Percentiles rank a stretch among this genome's conserved stretches.
These are phyloP conservation scores for Leishmania turanica DNA, from an alignment of 208 protist species.

Conservation along the genomic window DNA sequence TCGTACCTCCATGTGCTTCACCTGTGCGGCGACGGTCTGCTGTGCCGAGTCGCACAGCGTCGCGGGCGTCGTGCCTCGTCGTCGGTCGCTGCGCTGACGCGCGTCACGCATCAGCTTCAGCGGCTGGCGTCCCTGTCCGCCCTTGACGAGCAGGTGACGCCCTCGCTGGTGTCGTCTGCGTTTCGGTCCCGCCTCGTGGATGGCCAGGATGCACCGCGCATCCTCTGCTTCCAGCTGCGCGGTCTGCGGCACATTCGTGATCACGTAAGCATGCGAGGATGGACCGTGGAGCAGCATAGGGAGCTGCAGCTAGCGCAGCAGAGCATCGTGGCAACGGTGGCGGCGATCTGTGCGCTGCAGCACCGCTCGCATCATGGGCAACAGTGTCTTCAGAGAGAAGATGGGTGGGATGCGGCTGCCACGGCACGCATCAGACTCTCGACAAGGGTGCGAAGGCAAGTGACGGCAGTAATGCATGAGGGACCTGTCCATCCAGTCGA, in stretches of 20 bases:
- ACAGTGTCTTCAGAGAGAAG: background rate
- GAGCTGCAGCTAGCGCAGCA: constrained; percentile 4
- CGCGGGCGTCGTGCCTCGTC: constrained; percentile 17
- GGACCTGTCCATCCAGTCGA: constrained; percentile 3
- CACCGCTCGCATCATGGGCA: background rate
- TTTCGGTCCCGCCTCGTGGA: background rate
- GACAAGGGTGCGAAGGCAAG: background rate
- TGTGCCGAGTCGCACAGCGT: constrained; percentile 12
- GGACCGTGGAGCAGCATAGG: constrained; percentile 26
- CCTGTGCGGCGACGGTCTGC: constrained; percentile 16
- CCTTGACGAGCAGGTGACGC: background rate
- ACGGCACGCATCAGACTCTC: background rate
- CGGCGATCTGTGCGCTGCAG: constrained; percentile 1
- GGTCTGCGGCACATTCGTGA: constrained; percentile 7
- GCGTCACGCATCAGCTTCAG: constrained; percentile 8
- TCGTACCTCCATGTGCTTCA: constrained; percentile 28
- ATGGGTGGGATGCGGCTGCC: background rate
- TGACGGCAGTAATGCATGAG: background rate
- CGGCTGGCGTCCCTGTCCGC: background rate
- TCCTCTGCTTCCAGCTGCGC: constrained; percentile 27
- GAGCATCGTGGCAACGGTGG: background rate
- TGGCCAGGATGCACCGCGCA: background rate
- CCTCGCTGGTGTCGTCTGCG: background rate
- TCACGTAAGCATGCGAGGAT: constrained; percentile 15
- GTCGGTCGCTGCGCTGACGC: constrained; percentile 2